Base-by-base conservation (phyloP, 78 protist species). In the Dictyostelium intermedium region DNA sequence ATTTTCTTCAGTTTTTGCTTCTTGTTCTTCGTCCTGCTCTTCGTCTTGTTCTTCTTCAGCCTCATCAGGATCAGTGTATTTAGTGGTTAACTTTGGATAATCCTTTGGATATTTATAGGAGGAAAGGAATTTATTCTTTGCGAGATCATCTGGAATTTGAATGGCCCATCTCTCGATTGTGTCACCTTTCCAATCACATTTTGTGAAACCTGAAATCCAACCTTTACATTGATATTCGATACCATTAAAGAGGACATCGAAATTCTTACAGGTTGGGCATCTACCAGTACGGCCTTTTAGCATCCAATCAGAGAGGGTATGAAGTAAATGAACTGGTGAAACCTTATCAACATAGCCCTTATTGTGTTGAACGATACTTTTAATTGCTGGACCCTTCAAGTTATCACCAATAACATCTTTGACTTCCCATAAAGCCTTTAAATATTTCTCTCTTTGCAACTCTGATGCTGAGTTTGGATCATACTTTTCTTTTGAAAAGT, bases 181-280 rank as follows among this genome's bases (percentile, higher is more conserved):
- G n/a, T 41, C 69, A 43, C 85, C 83, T 5, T 9, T 63, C 66
- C 77, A 93, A 60, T 85, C 87, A 47, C 96, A 93, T 9, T 73
- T 61, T 2, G 96, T 85, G 53, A 78, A 93, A 14, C 25, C 72
- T 16, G 86, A 27, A 6, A 61, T 39, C 74, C 81, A 93, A 37
- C 96, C 96, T 47, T 93, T 60, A 83, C 96, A 93, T 23, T 72
- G 37, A 43, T 85, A 93, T 30, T 84, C 56, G 14, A 61, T n/a
- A 35, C 83, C 63, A 37, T 93, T 93, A 84, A 69, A 93, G 11
- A 39, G 14, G 0, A 93, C 73, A 18, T 80, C 45, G 11, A 56
- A 73, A 11, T n/a, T 34, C 77, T 93, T 93, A 32, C 96, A 93
- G 3, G 84, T 82, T 34, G 96, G 96, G 34, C 96, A 93, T 32